Base-by-base conservation (phyloP, 169 alveolate genomes). In the Blepharisma undulans region DNA sequence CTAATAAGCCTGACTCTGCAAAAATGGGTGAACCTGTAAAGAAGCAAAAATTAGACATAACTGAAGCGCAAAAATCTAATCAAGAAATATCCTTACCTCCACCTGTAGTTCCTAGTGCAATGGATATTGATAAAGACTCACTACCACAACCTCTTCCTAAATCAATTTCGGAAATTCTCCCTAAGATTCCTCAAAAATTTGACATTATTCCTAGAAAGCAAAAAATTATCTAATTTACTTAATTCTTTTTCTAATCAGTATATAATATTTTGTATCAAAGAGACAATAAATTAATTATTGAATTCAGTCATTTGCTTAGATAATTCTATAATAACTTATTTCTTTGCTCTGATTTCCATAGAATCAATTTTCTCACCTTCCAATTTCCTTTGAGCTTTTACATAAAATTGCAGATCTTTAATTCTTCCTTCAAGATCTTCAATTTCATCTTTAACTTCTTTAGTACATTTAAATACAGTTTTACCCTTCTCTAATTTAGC, bases 401-500 rank as follows among this genome's bases (percentile, higher is more conserved):
- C 36, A 32, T 30, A 86, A 33, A 72, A 34, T 33, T 76, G 30
- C 79, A 88, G 0, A 16, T 88, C 85, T 34, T 76, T 34, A 29
- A 88, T 76, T 61, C 77, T 25, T 25, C 34, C 22, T 76, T 88
- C 87, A n/a, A 88, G 59, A 19, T 88, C 92, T 19, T 29, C 30
- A 34, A 88, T 88, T 48, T 88, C 92, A 71, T 72, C 33, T 34
- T 25, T 19, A 10, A 76, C 92, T 33, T 88, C 92, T 76, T 88
- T 72, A 72, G 74, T 88, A 6, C 27, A 25, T 88, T 25, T 48
- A 76, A 74, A 88, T 18, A 76, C 85, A n/a, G 74, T 76, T 76
- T 22, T 76, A 18, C 60, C 77, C 36, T 82, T 72, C 10, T 21
- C 76, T 82, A 25, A 25, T 30, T 59, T 34, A 30, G 88, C 60